Evolutionary conservation across 2,329 filamentous ascomycete species (phyloP).

Genomic region (Coniochaeta sp.): DNA sequence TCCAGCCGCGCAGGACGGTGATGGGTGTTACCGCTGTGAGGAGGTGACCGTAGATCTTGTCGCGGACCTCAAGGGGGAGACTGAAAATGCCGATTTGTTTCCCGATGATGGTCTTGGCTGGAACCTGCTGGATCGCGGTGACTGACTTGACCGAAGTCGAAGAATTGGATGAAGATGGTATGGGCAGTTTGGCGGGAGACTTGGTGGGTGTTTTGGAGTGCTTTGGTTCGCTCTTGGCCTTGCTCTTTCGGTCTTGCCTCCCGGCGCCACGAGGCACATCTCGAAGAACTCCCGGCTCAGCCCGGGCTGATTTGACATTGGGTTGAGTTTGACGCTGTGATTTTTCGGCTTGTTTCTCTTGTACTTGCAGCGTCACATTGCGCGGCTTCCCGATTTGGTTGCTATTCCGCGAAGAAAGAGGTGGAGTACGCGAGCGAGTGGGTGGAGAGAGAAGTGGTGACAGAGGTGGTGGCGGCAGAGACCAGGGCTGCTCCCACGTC

Average conservation of each 20-base stretch:
- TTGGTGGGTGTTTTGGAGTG: not conserved
- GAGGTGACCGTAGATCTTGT: conserved; percentile 22
- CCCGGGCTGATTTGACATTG: not conserved
- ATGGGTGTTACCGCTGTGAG: conserved; percentile 22
- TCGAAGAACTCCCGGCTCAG: not conserved
- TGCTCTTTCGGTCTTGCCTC: not conserved
- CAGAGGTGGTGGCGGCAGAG: not conserved
- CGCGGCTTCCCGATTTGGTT: not conserved
- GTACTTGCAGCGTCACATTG: not conserved
- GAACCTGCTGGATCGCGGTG: not conserved
- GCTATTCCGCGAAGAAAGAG: not conserved
- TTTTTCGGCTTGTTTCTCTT: not conserved
- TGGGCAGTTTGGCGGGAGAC: not conserved
- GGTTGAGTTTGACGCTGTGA: not conserved
- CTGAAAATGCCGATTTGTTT: not conserved
- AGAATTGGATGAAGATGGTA: not conserved
- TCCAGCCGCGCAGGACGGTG: conserved; percentile 23
- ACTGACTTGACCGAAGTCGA: not conserved
- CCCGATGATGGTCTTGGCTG: not conserved
- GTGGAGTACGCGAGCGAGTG: not conserved
- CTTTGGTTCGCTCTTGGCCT: not conserved
- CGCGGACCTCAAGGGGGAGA: conserved; percentile 22
- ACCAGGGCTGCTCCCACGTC: not conserved
- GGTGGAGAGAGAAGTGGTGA: not conserved
- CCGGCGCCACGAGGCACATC: not conserved